A percentile compares a stretch with the other conserved stretches of the same genome.
Conservation (phyloP, 2,329 filamentous ascomycete species). For the Dactylonectria estremocensis region DNA sequence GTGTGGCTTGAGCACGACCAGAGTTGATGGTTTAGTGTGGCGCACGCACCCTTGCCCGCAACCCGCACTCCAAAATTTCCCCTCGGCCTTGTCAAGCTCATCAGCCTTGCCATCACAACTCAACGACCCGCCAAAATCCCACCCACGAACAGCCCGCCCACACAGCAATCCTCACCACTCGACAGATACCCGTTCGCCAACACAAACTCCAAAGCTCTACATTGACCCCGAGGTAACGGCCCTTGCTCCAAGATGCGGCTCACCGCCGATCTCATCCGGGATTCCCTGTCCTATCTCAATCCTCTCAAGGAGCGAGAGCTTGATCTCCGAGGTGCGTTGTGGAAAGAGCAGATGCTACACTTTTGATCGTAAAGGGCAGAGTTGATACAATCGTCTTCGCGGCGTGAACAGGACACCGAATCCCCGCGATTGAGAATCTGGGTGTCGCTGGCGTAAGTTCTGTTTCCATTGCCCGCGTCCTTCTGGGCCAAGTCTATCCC, state of each 20-base stretch:
- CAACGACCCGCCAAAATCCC: slow-evolving; percentile 29
- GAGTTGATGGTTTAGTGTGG: slow-evolving; percentile 35
- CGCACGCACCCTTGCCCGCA: slow-evolving; percentile 30
- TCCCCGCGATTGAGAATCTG: slow-evolving; percentile 97
- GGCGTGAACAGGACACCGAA: slow-evolving; percentile 89
- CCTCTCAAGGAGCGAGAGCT: slow-evolving; percentile 98
- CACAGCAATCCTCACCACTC: slow-evolving; percentile 17
- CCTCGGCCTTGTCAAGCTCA: slow-evolving; percentile 48
- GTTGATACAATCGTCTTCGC: slow-evolving; percentile 79
- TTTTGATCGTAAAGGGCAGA: slow-evolving; percentile 72
- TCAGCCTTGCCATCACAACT: slow-evolving; percentile 50
- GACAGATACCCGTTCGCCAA: slow-evolving; percentile 7
- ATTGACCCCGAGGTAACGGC: slow-evolving; percentile 45
- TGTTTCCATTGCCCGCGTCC: slow-evolving; percentile 4
- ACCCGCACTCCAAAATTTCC: slow-evolving; percentile 50
- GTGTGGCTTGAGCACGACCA: slow-evolving; percentile 16
- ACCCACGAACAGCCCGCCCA: slow-evolving; percentile 28
- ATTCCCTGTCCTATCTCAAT: slow-evolving; percentile 98
- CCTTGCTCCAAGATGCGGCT: slow-evolving; percentile 81
- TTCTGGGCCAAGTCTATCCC: background rate
- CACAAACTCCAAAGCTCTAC: background rate
- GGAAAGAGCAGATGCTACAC: slow-evolving; percentile 99
- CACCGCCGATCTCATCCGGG: slow-evolving; percentile 93
- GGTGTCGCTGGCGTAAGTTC: slow-evolving; percentile 89
- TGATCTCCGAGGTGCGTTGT: slow-evolving; percentile 96